These are phyloP conservation scores for Lagenidium sp. DNA, from an alignment of 352 stramenopile species.

Conservation along the genomic window DNA sequence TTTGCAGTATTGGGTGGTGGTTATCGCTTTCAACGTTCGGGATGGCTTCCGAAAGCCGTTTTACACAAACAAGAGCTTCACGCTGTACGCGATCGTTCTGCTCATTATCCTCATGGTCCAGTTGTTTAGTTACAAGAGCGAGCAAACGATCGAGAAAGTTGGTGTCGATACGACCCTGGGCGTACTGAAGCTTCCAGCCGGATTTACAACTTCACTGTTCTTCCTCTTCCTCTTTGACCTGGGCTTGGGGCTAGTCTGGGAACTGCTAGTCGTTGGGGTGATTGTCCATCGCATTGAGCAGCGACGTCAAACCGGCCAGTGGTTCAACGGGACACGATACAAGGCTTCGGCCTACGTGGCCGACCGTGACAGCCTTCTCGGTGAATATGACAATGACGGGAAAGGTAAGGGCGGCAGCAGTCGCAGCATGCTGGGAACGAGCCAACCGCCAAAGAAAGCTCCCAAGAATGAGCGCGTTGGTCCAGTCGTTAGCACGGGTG, in stretches of 20 bases:
- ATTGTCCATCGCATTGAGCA: constrained; percentile 42
- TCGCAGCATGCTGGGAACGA: no score
- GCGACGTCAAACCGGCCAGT: no score
- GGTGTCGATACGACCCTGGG: constrained; percentile 55
- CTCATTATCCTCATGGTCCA: constrained; percentile 49
- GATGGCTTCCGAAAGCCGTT: constrained; percentile 56
- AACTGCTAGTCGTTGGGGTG: constrained; percentile 45
- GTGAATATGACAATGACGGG: no score
- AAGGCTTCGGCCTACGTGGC: no score
- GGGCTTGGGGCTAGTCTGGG: constrained; percentile 43
- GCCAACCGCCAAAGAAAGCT: no score
- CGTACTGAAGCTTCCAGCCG: constrained; percentile 33
- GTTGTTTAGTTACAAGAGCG: constrained; percentile 56
- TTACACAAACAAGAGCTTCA: constrained; percentile 42
- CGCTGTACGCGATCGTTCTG: constrained; percentile 34
- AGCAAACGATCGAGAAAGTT: constrained; percentile 28
- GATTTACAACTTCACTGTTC: constrained; percentile 54
- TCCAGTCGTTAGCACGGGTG: no score
- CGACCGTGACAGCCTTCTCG: no score
- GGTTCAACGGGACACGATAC: no score
- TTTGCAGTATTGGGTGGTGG: constrained; percentile 69
- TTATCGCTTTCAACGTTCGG: constrained; percentile 50
- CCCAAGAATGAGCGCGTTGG: no score
- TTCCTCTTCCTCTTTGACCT: constrained; percentile 62
- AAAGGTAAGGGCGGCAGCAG: no score